Evolutionary conservation across 202 grass and related monocot species (phyloP).

Genomic region (Miscanthus sacchariflorus): DNA sequence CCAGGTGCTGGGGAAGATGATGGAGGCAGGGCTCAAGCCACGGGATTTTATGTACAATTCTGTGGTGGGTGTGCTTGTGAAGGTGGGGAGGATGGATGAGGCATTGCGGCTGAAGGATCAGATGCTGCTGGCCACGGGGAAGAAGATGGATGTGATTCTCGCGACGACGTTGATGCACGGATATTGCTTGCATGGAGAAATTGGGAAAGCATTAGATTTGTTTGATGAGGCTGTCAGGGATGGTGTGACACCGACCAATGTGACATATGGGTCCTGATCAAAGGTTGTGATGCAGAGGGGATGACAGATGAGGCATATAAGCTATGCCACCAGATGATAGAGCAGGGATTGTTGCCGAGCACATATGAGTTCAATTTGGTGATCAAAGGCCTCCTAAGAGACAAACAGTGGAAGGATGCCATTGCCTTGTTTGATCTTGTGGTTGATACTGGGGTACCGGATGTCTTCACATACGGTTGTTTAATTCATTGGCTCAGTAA

Average conservation of each 20-base stretch:
- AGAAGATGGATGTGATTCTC: constrained; percentile 58
- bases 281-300: constrained; percentile 63
- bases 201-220: constrained; percentile 65
- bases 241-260: constrained; percentile 57
- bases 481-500: constrained; percentile 70
- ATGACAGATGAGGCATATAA: constrained; percentile 62
- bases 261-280: constrained; percentile 70
- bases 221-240: constrained; percentile 50
- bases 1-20: constrained; percentile 56
- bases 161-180: constrained; percentile 74
- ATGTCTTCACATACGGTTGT: constrained; percentile 66
- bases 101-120: constrained; percentile 73
- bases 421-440: constrained; percentile 61
- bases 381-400: constrained; percentile 63
- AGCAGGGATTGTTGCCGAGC: constrained; percentile 48
- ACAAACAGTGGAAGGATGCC: constrained; percentile 65
- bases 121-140: constrained; percentile 54
- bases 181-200: constrained; percentile 62
- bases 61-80: constrained; percentile 61
- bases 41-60: constrained; percentile 50
- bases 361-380: constrained; percentile 61
- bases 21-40: constrained; percentile 49
- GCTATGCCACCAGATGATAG: constrained; percentile 76
- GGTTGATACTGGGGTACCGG: constrained; percentile 46
- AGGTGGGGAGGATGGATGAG: constrained; percentile 64